Percentiles rank a stretch among this genome's conserved stretches.
These are phyloP conservation scores for Coniella lustricola DNA, from an alignment of 2,329 filamentous ascomycete genomes.

Conservation along the genomic window DNA sequence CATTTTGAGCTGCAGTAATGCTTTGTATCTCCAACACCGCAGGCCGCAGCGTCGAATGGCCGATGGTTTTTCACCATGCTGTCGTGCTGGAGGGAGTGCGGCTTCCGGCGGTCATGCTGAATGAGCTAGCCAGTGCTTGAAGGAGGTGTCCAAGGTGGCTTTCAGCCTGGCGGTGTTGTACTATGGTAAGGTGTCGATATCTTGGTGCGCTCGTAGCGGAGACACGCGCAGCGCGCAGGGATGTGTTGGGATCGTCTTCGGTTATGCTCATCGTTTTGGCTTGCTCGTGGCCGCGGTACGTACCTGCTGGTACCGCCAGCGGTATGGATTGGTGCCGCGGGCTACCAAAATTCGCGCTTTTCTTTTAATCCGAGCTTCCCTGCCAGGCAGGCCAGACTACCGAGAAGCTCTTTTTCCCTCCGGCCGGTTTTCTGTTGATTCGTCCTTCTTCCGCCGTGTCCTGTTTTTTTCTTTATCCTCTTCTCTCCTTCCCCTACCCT, in stretches of 20 bases:
- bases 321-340: too few relatives aligned
- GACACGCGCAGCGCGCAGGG: neutral
- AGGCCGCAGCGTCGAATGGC: too few relatives aligned
- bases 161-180: neutral
- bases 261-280: neutral
- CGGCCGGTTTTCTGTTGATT: constrained; percentile 18
- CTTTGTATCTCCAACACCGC: too few relatives aligned
- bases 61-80: too few relatives aligned
- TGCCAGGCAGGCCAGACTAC: constrained; percentile 9
- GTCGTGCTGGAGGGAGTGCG: too few relatives aligned
- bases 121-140: neutral
- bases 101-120: too few relatives aligned
- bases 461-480: constrained; percentile 27
- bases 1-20: neutral
- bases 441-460: constrained; percentile 24
- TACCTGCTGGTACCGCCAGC: too few relatives aligned
- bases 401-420: constrained; percentile 26
- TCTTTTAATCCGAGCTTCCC: constrained; percentile 14
- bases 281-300: constrained; percentile 1
- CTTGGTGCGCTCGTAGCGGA: neutral
- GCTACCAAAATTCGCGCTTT: constrained; percentile 17
- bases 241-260: neutral
- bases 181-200: neutral
- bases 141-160: too few relatives aligned
- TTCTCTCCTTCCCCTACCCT: constrained; percentile 22